Evolutionary conservation across 345 rosid genomes (phyloP).

Genomic region (Gossypium stocksii): DNA sequence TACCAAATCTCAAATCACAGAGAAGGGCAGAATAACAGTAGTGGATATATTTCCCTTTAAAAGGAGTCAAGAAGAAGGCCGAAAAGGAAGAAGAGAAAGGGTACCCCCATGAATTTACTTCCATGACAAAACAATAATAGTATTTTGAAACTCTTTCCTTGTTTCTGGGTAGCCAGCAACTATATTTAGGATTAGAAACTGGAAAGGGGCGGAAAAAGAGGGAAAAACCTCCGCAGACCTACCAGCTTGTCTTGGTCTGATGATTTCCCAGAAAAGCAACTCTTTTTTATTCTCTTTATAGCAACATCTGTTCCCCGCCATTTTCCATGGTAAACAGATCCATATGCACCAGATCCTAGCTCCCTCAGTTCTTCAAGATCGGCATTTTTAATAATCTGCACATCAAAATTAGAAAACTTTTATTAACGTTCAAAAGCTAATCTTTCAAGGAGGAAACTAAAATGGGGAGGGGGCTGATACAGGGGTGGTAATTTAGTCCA

Average conservation of each 20-base stretch:
- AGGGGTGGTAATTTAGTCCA: background rate
- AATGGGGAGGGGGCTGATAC: background rate
- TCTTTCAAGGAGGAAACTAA: background rate
- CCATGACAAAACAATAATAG: background rate
- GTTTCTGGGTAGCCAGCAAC: conserved; percentile 1
- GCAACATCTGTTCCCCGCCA: conserved; percentile 83
- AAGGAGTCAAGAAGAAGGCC: background rate
- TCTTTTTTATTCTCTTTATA: conserved; percentile 59
- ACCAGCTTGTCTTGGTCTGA: conserved; percentile 69
- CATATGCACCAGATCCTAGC: conserved; percentile 68
- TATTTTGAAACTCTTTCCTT: background rate
- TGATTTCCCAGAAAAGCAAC: conserved; percentile 58
- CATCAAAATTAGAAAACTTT: conserved; percentile 22
- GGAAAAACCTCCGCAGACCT: conserved; percentile 23
- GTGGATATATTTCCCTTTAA: background rate
- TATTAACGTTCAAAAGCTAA: background rate
- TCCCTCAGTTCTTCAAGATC: conserved; percentile 67
- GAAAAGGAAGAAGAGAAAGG: conserved; percentile 4
- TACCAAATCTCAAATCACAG: background rate
- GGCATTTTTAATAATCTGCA: conserved; percentile 54
- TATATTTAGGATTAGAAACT: conserved; percentile 1
- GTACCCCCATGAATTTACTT: background rate
- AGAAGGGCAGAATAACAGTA: background rate
- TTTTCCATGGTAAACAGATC: conserved; percentile 69
- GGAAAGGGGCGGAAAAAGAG: conserved; percentile 6